Conservation (phyloP, 306 rosid species). For the Ammopiptanthus mongolicus region DNA sequence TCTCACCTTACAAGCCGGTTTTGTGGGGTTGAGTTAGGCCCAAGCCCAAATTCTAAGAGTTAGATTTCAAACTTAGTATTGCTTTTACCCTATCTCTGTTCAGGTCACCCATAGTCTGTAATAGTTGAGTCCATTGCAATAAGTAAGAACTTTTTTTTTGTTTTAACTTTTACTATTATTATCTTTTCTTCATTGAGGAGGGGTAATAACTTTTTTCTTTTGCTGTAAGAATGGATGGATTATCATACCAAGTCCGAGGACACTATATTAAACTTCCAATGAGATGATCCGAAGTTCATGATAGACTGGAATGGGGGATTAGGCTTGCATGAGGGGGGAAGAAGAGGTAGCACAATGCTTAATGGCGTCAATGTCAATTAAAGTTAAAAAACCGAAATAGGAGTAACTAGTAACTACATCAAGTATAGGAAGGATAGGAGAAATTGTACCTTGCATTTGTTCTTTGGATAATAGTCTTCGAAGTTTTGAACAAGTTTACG, state of each 20-base stretch:
- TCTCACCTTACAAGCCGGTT: no score
- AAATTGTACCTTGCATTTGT: not conserved
- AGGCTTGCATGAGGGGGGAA: not conserved
- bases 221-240: not conserved
- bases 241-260: not conserved
- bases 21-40: no score
- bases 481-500: not conserved
- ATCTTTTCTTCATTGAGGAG: not conserved
- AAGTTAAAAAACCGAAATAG: not conserved
- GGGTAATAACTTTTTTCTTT: not conserved
- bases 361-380: not conserved
- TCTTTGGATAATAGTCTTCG: slow-evolving; percentile 7
- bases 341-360: not conserved
- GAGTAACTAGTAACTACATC: not conserved
- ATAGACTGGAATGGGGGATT: not conserved
- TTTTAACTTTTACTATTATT: not conserved
- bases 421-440: not conserved
- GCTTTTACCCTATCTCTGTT: not conserved
- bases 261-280: not conserved
- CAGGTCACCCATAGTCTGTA: not conserved
- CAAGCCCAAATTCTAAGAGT: no score
- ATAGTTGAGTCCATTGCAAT: not conserved
- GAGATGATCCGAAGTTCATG: not conserved
- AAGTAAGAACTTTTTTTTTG: not conserved
- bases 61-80: not conserved